Conservation (phyloP, 2,329 filamentous ascomycete species). For the Fusarium sp. region DNA sequence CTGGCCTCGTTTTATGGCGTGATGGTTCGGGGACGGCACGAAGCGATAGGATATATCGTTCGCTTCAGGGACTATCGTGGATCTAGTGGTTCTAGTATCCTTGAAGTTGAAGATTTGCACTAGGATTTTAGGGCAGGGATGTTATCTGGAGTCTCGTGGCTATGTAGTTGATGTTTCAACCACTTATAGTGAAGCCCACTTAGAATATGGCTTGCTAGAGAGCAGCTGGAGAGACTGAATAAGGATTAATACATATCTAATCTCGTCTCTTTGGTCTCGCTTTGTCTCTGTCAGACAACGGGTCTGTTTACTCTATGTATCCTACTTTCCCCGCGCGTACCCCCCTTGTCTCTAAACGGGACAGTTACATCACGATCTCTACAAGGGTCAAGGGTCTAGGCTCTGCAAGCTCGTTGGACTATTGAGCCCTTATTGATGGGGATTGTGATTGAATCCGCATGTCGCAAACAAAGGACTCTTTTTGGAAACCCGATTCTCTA, state of each 20-base stretch:
- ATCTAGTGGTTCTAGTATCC: conserved; percentile 23
- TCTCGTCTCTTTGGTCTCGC: not conserved
- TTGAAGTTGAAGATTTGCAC: conserved; percentile 32
- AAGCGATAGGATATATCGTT: not conserved
- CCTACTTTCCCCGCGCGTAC: not conserved
- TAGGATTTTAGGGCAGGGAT: conserved; percentile 11
- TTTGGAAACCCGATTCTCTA: not conserved
- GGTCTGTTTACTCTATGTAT: not conserved
- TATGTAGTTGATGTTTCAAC: not conserved
- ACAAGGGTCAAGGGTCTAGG: conserved; percentile 23
- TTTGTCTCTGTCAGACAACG: conserved; percentile 13
- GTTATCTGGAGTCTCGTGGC: conserved; percentile 3
- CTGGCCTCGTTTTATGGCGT: not conserved
- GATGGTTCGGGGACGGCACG: conserved; percentile 6
- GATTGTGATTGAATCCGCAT: conserved; percentile 6
- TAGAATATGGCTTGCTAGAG: conserved; percentile 2
- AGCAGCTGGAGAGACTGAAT: conserved; percentile 14
- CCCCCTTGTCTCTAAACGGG: conserved; percentile 9
- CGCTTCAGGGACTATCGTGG: conserved; percentile 32
- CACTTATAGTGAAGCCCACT: not conserved
- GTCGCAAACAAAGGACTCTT: not conserved
- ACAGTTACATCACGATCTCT: conserved; percentile 9
- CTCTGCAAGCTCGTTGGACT: conserved; percentile 1
- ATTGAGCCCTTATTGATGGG: not conserved
- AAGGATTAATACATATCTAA: not conserved